These are phyloP conservation scores for Aspergillus caelatus DNA, from an alignment of 2,329 filamentous ascomycete species.

Conservation along the genomic window DNA sequence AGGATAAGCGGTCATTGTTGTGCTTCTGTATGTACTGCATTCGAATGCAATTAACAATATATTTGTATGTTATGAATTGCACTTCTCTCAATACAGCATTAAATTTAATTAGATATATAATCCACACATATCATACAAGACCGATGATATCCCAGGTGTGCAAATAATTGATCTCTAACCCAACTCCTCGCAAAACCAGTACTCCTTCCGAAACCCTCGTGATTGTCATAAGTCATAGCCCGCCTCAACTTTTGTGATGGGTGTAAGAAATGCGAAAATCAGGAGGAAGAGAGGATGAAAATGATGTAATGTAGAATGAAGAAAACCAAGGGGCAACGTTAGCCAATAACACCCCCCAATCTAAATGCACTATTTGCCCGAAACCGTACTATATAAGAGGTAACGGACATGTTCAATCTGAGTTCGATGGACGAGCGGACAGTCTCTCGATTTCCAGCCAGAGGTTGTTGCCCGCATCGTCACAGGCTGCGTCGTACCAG, in stretches of 20 bases:
- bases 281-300: too few species aligned
- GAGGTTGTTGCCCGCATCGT: constrained; percentile 30
- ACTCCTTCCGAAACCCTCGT: not conserved
- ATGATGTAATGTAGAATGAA: not conserved
- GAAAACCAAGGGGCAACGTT: not conserved
- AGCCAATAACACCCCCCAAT: not conserved
- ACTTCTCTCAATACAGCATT: not conserved
- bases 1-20: not conserved
- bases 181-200: not conserved
- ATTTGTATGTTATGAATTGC: not conserved
- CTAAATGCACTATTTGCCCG: constrained; percentile 1
- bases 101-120: not conserved
- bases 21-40: not conserved
- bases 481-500: constrained; percentile 41
- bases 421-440: not conserved
- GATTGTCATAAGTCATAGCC: not conserved
- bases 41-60: not conserved
- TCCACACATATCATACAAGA: not conserved
- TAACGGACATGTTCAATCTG: not conserved
- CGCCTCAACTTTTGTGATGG: not conserved
- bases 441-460: constrained; percentile 30
- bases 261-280: not conserved
- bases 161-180: not conserved
- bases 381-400: not conserved
- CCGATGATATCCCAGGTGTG: not conserved